Base-by-base conservation (phyloP, 1,139 yeast genomes). In the Suhomyces choctaworum region DNA sequence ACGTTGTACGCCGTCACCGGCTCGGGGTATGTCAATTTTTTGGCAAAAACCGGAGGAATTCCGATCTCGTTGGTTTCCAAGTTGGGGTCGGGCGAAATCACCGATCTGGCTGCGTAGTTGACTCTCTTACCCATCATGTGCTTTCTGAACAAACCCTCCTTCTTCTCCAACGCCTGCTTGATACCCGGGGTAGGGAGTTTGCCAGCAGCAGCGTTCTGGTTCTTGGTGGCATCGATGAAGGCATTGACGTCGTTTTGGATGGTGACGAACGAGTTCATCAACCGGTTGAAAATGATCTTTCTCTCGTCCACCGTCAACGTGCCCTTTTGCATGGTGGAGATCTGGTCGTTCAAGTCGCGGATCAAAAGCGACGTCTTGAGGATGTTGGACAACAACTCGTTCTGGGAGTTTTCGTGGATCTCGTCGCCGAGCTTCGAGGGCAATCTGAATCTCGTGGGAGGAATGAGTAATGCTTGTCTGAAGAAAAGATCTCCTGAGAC, bases 61-160 rank as follows among this genome's bases (percentile, higher is more conserved):
- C 98, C 99, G 56, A 94, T 92, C 65, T 94, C 97, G 58, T 90
- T 87, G 12, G 98, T 92, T 66, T 92, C 98, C 54, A 94, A 76
- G 68, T 86, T 92, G 39, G 99, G 99, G 68, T 94, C 99, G 4
- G 98, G 98, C 5, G 98, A 90, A 66, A 94, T 94, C 52, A 94
- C 99, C 10, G 98, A 90, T 64, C 99, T 87, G 33, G 98, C 98
- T 42, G 98, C 97, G 55, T 86, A 90, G 61, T 94, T 94, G 42
- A 94, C 99, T 71, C 99, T 88, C 73, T 94, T 94, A 62, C 99
- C 99, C 98, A 94, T 94, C 98, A 94, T 92, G 57, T 94, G 96
- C 62, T 90, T 92, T 73, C 99, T 82, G 73, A 92, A 92, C 50
- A 92, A 74, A 61, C 99, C 99, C 67, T 94, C 98, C 62, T 94